Conservation (phyloP, 306 rosid genomes). For the Quercus aquifolioides region DNA sequence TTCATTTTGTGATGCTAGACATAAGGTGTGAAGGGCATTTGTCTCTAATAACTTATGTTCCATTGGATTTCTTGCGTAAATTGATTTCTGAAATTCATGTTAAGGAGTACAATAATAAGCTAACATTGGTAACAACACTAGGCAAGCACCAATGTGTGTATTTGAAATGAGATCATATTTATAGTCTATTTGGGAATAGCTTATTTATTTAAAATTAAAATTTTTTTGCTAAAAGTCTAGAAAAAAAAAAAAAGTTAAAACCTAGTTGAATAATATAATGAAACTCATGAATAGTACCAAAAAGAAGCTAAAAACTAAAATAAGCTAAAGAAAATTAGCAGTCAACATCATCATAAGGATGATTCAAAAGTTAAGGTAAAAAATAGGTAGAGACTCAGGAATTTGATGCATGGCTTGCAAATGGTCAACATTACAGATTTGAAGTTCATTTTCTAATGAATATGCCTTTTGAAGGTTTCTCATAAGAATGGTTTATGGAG, state of each 20-base stretch:
- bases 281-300: no score
- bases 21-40: slow-evolving; percentile 55
- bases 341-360: slow-evolving; percentile 39
- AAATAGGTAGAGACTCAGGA: slow-evolving; percentile 11
- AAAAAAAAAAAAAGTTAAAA: no score
- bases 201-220: slow-evolving; percentile 40
- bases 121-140: slow-evolving; percentile 85
- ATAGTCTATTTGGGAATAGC: slow-evolving; percentile 1
- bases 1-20: slow-evolving; percentile 48
- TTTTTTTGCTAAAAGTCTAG: no score
- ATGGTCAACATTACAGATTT: slow-evolving; percentile 24
- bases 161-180: slow-evolving; percentile 83
- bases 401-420: slow-evolving; percentile 4
- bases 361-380: slow-evolving; percentile 48
- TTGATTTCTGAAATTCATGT: slow-evolving; percentile 77
- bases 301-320: no score
- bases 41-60: slow-evolving; percentile 56
- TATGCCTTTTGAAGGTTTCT: slow-evolving; percentile 57
- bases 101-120: no score
- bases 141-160: slow-evolving; percentile 88
- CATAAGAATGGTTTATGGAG: slow-evolving; percentile 45
- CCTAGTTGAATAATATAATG: no score
- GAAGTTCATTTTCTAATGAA: slow-evolving; percentile 21
- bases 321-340: slow-evolving; percentile 4
- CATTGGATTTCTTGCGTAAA: slow-evolving; percentile 65